phyloP scores from a whole-genome alignment of 495 filamentous ascomycete species.

The Penicillium paradoxum region DNA sequence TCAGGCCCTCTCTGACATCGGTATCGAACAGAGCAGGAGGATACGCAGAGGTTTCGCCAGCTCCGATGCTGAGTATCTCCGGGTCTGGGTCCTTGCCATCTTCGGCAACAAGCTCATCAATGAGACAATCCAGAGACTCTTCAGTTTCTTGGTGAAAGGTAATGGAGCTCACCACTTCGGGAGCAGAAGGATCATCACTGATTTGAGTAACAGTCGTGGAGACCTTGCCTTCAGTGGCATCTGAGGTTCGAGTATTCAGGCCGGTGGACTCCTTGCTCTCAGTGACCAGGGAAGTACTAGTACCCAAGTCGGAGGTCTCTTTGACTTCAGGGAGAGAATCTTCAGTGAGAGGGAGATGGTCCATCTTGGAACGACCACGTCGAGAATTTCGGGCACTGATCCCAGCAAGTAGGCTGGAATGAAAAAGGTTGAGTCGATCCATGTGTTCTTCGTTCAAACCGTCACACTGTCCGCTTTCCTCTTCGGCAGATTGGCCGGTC shows the following conservation, averaged over 20 bases:
- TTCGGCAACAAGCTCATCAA: constrained; percentile 74
- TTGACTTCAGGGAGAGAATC: background rate
- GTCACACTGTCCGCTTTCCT: too few species aligned
- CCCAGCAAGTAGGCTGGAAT: too few species aligned
- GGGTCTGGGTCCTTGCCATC: constrained; percentile 61
- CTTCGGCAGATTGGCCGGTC: too few species aligned
- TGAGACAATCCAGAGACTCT: constrained; percentile 74
- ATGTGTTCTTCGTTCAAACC: too few species aligned
- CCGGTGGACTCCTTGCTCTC: background rate
- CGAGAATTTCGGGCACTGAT: too few species aligned
- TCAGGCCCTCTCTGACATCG: constrained; percentile 64
- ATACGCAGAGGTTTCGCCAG: constrained; percentile 39
- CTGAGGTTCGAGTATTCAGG: background rate
- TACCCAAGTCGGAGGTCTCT: background rate
- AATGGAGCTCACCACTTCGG: background rate
- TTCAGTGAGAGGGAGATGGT: too few species aligned
- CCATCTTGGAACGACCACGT: too few species aligned
- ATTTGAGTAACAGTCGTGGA: too few species aligned
- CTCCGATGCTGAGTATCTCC: constrained; percentile 44
- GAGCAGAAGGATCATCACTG: background rate
- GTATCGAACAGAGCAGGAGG: constrained; percentile 69
- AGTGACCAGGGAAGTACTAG: background rate
- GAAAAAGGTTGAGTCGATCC: too few species aligned
- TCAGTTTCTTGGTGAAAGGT: constrained; percentile 23
- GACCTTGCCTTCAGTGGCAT: background rate